Evolutionary conservation across 352 stramenopile species (phyloP).

Genomic region (Pythium periplocum): DNA sequence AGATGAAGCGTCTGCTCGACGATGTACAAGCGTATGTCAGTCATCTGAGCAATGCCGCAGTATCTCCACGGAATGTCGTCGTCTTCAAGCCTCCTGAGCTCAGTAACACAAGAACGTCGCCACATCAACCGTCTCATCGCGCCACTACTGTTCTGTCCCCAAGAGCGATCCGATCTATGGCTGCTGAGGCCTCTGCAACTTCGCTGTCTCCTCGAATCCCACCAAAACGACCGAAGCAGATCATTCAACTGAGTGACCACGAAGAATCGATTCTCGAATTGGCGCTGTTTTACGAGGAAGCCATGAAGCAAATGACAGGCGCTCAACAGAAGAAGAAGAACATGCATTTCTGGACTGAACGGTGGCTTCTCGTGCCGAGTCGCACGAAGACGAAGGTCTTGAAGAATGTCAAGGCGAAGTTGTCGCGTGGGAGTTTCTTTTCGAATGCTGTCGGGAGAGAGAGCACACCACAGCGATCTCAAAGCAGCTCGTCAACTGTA

Average conservation of each 20-base stretch:
- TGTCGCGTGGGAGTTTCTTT: slow-evolving; percentile 5
- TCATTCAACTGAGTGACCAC: slow-evolving; percentile 40
- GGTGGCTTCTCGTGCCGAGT: slow-evolving; percentile 10
- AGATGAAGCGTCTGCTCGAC: slow-evolving; percentile 16
- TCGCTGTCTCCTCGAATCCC: slow-evolving; percentile 3
- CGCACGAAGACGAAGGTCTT: slow-evolving; percentile 5
- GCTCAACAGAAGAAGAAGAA: neutral
- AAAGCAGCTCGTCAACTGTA: no score
- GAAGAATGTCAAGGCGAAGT: slow-evolving; percentile 15
- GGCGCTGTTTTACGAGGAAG: slow-evolving; percentile 30
- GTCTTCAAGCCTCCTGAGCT: neutral
- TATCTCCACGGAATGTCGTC: neutral
- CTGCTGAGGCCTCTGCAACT: slow-evolving; percentile 6
- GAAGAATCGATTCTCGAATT: slow-evolving; percentile 34
- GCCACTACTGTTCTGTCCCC: slow-evolving; percentile 19
- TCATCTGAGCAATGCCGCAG: slow-evolving; percentile 10
- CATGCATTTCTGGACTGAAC: slow-evolving; percentile 6
- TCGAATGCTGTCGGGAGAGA: slow-evolving; percentile 1
- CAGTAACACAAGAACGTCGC: neutral
- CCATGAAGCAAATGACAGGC: slow-evolving; percentile 4
- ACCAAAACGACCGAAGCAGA: slow-evolving; percentile 15
- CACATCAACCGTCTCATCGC: neutral
- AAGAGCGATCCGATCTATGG: slow-evolving; percentile 8
- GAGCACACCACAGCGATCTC: neutral
- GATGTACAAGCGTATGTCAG: slow-evolving; percentile 29